phyloP scores from a whole-genome alignment of 2,329 filamentous ascomycete species.

The Fusarium brevicatenulatum region DNA sequence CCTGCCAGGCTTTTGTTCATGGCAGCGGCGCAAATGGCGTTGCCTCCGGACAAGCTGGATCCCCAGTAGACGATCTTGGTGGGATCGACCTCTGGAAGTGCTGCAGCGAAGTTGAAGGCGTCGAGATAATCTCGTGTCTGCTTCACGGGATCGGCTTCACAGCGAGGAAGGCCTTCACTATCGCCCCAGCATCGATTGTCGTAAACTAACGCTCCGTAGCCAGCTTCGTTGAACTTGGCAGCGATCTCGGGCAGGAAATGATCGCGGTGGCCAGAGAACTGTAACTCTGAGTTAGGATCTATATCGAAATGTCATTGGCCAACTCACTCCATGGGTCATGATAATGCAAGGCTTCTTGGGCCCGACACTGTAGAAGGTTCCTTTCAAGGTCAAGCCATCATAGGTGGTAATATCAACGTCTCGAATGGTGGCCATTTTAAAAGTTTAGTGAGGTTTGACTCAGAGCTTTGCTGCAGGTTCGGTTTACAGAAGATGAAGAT shows the following conservation, averaged over 20 bases:
- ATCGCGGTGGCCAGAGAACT: background rate
- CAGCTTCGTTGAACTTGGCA: background rate
- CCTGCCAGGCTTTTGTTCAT: background rate
- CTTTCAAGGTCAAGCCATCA: background rate
- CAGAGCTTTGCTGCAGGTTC: accelerated
- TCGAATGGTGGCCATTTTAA: background rate
- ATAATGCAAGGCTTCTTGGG: background rate
- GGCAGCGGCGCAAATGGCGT: background rate
- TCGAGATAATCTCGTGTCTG: background rate
- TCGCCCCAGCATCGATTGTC: background rate
- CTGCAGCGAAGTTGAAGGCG: background rate
- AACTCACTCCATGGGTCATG: background rate
- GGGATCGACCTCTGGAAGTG: accelerated
- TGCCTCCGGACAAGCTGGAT: background rate
- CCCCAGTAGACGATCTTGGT: background rate
- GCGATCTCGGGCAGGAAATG: background rate
- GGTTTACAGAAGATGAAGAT: accelerated
- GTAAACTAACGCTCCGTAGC: background rate
- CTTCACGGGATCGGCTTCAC: background rate
- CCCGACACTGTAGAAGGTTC: background rate
- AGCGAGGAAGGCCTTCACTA: background rate
- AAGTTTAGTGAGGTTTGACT: too few species aligned
- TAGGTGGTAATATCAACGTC: background rate
- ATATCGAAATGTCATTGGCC: accelerated
- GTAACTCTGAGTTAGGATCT: accelerated